phyloP scores from a whole-genome alignment of 1,284 basidiomycete species.

The Porodaedalea pini region DNA sequence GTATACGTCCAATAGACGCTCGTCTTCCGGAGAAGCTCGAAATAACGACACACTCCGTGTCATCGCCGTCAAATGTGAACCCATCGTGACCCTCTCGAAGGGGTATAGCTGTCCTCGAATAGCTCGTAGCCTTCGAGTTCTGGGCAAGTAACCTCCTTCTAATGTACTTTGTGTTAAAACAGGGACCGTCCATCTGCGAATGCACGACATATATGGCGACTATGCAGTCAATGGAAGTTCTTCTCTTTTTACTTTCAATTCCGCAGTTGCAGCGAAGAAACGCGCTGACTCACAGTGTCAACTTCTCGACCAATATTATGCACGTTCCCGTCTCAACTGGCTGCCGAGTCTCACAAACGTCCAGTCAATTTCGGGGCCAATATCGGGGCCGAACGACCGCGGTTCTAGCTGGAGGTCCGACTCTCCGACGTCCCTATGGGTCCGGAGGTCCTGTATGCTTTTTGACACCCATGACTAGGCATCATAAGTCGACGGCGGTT shows the following conservation, averaged over 20 bases:
- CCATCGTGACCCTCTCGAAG: slow-evolving; percentile 4
- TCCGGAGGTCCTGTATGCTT: no score
- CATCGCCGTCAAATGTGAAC: slow-evolving; percentile 7
- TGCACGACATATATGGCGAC: not conserved
- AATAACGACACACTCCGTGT: not conserved
- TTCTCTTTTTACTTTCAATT: not conserved
- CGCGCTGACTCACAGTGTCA: no score
- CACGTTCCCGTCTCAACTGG: no score
- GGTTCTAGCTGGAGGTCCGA: not conserved
- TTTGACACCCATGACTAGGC: not conserved
- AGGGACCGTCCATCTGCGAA: not conserved
- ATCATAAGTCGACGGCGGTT: no score
- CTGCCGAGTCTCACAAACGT: no score
- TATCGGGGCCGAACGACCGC: not conserved
- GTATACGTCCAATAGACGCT: not conserved
- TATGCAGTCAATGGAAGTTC: not conserved
- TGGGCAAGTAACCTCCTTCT: not conserved
- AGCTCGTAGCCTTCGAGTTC: not conserved
- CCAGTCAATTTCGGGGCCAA: not conserved
- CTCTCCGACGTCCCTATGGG: not conserved
- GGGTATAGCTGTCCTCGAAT: not conserved
- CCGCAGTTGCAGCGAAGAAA: not conserved
- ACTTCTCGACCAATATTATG: no score
- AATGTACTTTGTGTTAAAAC: not conserved
- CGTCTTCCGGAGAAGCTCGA: not conserved